Base-by-base conservation (phyloP, 345 rosid genomes). In the Geranium brycei region DNA sequence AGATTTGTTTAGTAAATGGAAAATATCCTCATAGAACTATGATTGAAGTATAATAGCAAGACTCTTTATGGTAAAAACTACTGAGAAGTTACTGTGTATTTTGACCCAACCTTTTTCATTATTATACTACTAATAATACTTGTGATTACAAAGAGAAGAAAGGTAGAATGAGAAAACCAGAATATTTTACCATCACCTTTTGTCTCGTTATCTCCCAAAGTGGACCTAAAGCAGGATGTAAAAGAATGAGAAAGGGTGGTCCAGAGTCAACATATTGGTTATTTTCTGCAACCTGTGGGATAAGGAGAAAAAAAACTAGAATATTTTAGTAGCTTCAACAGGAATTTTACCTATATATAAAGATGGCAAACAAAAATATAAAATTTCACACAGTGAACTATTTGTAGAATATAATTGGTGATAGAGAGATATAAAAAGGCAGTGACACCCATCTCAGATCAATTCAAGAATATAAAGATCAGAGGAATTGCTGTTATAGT, bases 191-290 rank as follows among this genome's bases (percentile, higher is more conserved):
- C 19, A 73, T 71, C 71, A 84, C 98, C 82, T 89, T 92, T 76
- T 87, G 93, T 74, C 88, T 77, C 56, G 84, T 74, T 58, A 92
- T 85, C 73, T 92, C 91, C 96, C 98, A 92, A 81, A 89, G 88
- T 61, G 95, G 95, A 65, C 96, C 98, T 1, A 89, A 91, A 64
- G 89, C 95, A 40, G 96, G 96, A 80, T 89, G 98, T 65, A 92
- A 76, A 81, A 89, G 80, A 71, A 92, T 87, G 62, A 89, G 89
- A 84, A 80, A 89, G 17, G 95, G 95, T 47, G 96, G 96, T 68
- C 86, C 87, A 62, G 82, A 78, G 60, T 82, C 66, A 35, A 82
- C 74, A 67, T 89, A 92, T 14, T 65, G 78, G 59, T 83, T 87
- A 63, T 92, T 87, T 65, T 80, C 66, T 74, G 82, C 87, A 69